Conservation (phyloP, 805 yeast genomes). For the Suhomyces tanzawaensis region DNA sequence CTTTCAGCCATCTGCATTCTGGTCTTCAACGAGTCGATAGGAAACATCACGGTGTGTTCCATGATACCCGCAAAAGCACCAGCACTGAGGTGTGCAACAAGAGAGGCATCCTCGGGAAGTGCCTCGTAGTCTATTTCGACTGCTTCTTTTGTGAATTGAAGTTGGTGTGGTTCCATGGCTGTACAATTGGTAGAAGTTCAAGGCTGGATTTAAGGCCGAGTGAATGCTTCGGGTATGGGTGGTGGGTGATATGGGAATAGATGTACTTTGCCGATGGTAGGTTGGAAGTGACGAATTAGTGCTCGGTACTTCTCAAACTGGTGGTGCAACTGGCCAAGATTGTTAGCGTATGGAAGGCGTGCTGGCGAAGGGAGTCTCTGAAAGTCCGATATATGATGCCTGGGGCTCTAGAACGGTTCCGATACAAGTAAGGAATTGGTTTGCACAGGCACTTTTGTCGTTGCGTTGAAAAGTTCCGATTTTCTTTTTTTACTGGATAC, state of each 20-base stretch:
- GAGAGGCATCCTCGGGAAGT: slow-evolving; percentile 80
- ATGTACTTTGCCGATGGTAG: no score
- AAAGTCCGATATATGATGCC: not conserved
- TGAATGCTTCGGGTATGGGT: no score
- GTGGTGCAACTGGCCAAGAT: no score
- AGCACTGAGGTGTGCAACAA: slow-evolving; percentile 78
- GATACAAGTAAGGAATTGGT: not conserved
- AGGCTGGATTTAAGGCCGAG: no score
- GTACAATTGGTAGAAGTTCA: no score
- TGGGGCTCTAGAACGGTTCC: not conserved
- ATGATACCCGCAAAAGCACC: slow-evolving; percentile 99
- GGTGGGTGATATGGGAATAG: no score
- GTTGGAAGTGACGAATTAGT: no score
- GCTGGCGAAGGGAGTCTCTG: no score
- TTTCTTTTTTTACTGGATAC: no score
- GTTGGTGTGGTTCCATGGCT: slow-evolving; percentile 23
- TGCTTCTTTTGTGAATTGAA: slow-evolving; percentile 27
- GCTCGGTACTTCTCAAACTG: no score
- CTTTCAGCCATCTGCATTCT: slow-evolving; percentile 72
- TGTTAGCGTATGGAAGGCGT: no score
- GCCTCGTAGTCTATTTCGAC: slow-evolving; percentile 85
- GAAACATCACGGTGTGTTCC: slow-evolving; percentile 98
- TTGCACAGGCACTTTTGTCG: not conserved
- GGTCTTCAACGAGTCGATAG: slow-evolving; percentile 94
- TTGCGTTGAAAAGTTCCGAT: no score